A percentile compares a stretch with the other conserved stretches of the same genome.
Conservation (phyloP, 768 basidiomycete species). For the Mycena albidolilacea region DNA sequence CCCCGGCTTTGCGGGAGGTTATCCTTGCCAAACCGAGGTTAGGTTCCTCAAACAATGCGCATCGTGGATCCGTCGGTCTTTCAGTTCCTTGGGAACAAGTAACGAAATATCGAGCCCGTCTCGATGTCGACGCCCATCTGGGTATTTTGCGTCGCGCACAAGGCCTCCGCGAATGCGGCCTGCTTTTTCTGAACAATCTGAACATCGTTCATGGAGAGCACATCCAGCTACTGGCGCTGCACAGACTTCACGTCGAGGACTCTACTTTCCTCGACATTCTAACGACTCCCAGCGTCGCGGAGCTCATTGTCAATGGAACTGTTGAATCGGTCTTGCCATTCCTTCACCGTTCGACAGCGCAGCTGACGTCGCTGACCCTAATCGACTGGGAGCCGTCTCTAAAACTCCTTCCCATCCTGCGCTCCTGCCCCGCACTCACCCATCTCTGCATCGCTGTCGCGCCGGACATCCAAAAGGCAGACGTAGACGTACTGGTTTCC, state of each 20-base stretch:
- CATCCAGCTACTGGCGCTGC: not conserved
- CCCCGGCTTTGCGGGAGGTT: not conserved
- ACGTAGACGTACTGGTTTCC: not conserved
- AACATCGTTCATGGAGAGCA: not conserved
- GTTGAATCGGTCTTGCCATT: not conserved
- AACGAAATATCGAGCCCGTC: not conserved
- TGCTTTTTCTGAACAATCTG: not conserved
- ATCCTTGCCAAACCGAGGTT: not conserved
- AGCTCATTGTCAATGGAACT: slow-evolving; percentile 1
- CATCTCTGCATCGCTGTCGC: not conserved
- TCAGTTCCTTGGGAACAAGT: not conserved
- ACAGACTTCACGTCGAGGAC: not conserved
- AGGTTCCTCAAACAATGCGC: not conserved
- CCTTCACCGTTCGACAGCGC: not conserved
- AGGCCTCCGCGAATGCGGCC: slow-evolving; percentile 2
- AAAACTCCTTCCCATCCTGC: not conserved
- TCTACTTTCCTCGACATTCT: not conserved
- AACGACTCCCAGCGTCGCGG: not conserved
- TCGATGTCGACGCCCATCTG: not conserved
- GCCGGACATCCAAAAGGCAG: not conserved
- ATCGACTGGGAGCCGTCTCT: not conserved
- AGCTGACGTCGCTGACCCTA: not conserved
- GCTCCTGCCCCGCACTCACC: not conserved
- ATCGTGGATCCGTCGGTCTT: no score
- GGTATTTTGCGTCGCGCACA: not conserved